These are phyloP conservation scores for Globisporangium paroecandrum DNA, from an alignment of 352 stramenopile genomes.

Conservation along the genomic window DNA sequence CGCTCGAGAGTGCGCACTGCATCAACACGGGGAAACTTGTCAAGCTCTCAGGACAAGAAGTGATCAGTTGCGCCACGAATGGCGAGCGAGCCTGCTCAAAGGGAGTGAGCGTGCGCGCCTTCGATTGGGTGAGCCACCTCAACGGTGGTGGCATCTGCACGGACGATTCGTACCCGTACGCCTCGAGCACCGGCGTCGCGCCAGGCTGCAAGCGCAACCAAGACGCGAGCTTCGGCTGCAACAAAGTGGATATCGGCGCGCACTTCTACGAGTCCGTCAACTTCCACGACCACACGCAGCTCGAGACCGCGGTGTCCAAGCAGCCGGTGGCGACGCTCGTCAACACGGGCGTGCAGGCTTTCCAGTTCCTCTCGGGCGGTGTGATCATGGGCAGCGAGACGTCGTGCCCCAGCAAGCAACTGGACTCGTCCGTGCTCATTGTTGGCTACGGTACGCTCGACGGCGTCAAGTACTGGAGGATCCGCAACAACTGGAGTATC, in stretches of 20 bases:
- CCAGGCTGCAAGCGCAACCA: slow-evolving; percentile 19
- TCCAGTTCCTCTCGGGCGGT: slow-evolving; percentile 60
- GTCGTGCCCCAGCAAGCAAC: slow-evolving; percentile 27
- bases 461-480: slow-evolving; percentile 44
- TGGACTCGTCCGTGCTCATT: slow-evolving; percentile 45
- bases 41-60: slow-evolving; percentile 52
- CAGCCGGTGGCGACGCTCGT: slow-evolving; percentile 54
- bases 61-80: slow-evolving; percentile 57
- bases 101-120: slow-evolving; percentile 47
- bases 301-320: slow-evolving; percentile 41
- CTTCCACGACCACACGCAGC: slow-evolving; percentile 21
- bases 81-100: slow-evolving; percentile 40
- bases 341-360: slow-evolving; percentile 47
- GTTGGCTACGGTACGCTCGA: slow-evolving; percentile 52
- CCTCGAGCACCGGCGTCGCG: slow-evolving; percentile 28
- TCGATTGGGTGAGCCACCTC: slow-evolving; percentile 44
- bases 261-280: slow-evolving; percentile 29
- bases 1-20: slow-evolving; percentile 48
- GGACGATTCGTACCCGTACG: slow-evolving; percentile 45
- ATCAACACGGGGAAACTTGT: slow-evolving; percentile 32
- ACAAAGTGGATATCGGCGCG: slow-evolving; percentile 39
- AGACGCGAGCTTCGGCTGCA: slow-evolving; percentile 27
- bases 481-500: slow-evolving; percentile 74
- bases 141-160: slow-evolving; percentile 43
- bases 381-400: slow-evolving; percentile 52